Conservation (phyloP, 2,329 filamentous ascomycete genomes). For the Colletotrichum gigasporum region DNA sequence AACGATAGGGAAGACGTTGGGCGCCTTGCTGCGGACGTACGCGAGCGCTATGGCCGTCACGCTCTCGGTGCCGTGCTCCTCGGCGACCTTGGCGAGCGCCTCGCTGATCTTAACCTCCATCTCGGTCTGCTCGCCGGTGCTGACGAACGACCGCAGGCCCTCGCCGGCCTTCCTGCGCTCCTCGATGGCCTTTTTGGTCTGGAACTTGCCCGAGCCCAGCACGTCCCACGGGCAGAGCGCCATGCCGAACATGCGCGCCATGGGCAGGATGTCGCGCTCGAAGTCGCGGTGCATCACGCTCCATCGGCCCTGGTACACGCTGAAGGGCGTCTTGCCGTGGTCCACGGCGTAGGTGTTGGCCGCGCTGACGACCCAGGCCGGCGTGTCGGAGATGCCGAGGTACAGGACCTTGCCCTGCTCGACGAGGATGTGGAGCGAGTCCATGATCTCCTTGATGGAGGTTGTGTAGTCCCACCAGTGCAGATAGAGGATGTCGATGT, state of each 20-base stretch:
- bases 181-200: constrained; percentile 48
- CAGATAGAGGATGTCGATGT: constrained; percentile 55
- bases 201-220: constrained; percentile 63
- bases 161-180: constrained; percentile 46
- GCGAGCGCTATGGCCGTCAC: constrained; percentile 68
- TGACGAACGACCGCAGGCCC: constrained; percentile 42
- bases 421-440: constrained; percentile 51
- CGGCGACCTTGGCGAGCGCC: constrained; percentile 69
- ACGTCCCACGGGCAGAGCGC: constrained; percentile 69
- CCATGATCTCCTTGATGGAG: constrained; percentile 53
- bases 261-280: constrained; percentile 53
- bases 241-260: constrained; percentile 54
- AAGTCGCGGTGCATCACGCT: constrained; percentile 44
- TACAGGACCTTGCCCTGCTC: constrained; percentile 52
- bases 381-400: constrained; percentile 50
- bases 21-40: constrained; percentile 60
- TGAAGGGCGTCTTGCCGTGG: constrained; percentile 47
- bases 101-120: constrained; percentile 61
- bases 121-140: constrained; percentile 49
- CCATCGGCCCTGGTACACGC: constrained; percentile 52
- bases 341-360: constrained; percentile 49
- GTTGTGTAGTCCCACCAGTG: constrained; percentile 56
- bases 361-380: constrained; percentile 49
- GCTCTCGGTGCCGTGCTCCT: constrained; percentile 60
- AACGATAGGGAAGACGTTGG: constrained; percentile 63